Evolutionary conservation across 2,329 filamentous ascomycete genomes (phyloP), one percentile per base, ranked within the genome.

Genomic region (Thermoascus crustaceus): DNA sequence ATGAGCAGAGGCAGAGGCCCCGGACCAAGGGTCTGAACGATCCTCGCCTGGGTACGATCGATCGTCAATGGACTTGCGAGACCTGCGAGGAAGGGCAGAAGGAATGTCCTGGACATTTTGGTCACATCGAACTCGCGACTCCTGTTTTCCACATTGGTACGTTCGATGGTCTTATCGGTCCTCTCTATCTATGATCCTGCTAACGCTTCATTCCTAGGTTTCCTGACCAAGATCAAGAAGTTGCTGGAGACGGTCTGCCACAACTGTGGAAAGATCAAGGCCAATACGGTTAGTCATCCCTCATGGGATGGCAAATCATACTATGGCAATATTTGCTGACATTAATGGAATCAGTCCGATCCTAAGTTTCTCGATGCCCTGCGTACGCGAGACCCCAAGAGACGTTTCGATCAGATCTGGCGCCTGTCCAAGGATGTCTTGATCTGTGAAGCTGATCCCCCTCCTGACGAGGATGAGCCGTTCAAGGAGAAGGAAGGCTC

Each of bases 201-300:
- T 63, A 44, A 60, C 46, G n/a, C 34, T 29, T 13, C 37, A 14
- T 30, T 25, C 53, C 68, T 73, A 71, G 91, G 91, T 55, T 99
- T 95, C 67, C 83, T 99, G 69, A 93, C 85, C 64, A 96, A 96
- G 72, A 88, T 94, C 67, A 98, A 99, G 75, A 98, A 96, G 73
- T 78, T 99, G 53, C 73, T 98, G 63, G 93, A 98, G 75, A 91
- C 88, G 52, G 88, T 98, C 64, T 98, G 93, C 75, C 88, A 94
- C 70, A 95, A 93, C 66, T 98, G 93, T 74, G 89, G 88, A 68
- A 94, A 91, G 73, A 85, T 96, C 59, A 78, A 94, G 73, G 82
- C 87, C 68, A 88, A 96, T 76, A 85, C 86, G 81, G 89, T 96
- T 81, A 86, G 89, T 93, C 71, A 73, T 71, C 70, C 72, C 72